A percentile compares a stretch with the other conserved stretches of the same genome.
Conservation (phyloP, 2,329 filamentous ascomycete species). For the Fusarium guadeloupense region DNA sequence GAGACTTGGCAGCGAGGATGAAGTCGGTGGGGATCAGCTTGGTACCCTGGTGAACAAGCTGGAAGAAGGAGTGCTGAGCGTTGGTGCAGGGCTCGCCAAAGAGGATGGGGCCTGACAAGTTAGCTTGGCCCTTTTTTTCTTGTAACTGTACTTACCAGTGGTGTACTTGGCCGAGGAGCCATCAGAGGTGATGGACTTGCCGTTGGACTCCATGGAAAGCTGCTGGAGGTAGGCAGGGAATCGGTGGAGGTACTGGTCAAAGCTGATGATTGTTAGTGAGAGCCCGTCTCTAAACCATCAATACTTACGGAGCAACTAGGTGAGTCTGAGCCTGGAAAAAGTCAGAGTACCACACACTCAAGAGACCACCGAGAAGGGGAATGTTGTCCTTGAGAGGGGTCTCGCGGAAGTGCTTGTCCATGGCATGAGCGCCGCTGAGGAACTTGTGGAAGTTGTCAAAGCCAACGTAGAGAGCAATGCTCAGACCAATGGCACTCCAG, state of each 20-base stretch:
- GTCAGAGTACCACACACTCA: constrained; percentile 99
- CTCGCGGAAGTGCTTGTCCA: constrained; percentile 98
- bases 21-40: constrained; percentile 99
- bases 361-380: constrained; percentile 86
- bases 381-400: constrained; percentile 95
- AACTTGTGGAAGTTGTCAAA: constrained; percentile 98
- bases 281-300: neutral
- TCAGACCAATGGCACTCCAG: constrained; percentile 97
- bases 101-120: constrained; percentile 74
- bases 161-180: constrained; percentile 95
- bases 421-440: constrained; percentile 90
- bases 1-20: constrained; percentile 93
- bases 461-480: constrained; percentile 93
- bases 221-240: constrained; percentile 99
- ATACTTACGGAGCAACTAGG: constrained; percentile 86
- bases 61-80: constrained; percentile 99
- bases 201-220: constrained; percentile 99
- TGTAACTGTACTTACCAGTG: constrained; percentile 63
- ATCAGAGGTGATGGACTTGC: constrained; percentile 94
- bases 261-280: constrained; percentile 59
- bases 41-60: constrained; percentile 97
- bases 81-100: constrained; percentile 99
- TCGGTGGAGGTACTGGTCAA: constrained; percentile 98
- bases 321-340: constrained; percentile 99
- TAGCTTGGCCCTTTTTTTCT: constrained; percentile 15